These are phyloP conservation scores for Alnus glutinosa DNA, from an alignment of 306 rosid species.

Conservation along the genomic window DNA sequence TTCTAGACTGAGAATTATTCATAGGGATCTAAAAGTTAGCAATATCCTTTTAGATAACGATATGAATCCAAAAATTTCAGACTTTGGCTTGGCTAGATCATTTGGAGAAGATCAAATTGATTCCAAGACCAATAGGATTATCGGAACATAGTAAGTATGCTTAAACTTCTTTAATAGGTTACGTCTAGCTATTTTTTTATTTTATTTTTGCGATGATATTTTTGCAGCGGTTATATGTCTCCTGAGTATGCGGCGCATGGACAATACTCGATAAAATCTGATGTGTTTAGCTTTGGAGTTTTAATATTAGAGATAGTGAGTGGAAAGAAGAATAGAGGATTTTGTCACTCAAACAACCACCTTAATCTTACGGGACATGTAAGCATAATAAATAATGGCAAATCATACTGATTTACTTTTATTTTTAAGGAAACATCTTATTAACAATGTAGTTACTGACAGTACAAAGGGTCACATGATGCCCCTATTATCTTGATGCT, in stretches of 20 bases:
- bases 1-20: conserved; percentile 36
- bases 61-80: conserved; percentile 64
- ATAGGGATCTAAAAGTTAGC: conserved; percentile 53
- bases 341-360: conserved; percentile 24
- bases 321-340: conserved; percentile 52
- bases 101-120: conserved; percentile 47
- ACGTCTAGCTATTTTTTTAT: background rate
- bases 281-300: conserved; percentile 52
- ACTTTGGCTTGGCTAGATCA: conserved; percentile 56
- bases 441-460: background rate
- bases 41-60: conserved; percentile 49
- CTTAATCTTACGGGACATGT: conserved; percentile 54
- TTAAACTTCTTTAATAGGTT: background rate
- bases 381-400: conserved; percentile 10
- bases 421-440: background rate
- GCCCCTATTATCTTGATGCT: background rate
- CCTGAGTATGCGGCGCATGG: conserved; percentile 50
- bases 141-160: conserved; percentile 52
- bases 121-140: conserved; percentile 45
- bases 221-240: conserved; percentile 55
- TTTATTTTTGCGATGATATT: background rate
- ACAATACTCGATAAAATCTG: conserved; percentile 40
- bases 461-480: background rate
- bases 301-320: conserved; percentile 49
- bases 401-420: background rate